Evolutionary conservation across 1,284 basidiomycete genomes (phyloP), one percentile per base, ranked within the genome.

Genomic region (Meripilus lineatus): DNA sequence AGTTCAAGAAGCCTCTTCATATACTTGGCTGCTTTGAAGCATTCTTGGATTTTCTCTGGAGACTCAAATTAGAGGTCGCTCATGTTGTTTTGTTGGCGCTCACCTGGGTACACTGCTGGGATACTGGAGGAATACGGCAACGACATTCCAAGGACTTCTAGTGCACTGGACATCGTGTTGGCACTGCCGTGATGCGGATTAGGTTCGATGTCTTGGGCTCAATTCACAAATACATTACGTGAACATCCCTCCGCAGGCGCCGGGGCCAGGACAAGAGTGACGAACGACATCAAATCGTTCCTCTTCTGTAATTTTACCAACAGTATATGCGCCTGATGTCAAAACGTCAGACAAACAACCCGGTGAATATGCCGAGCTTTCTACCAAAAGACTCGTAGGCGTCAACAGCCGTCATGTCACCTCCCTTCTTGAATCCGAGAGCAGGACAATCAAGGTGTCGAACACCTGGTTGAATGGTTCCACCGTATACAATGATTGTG

Each of bases 101-200:
- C 44, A 81, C 85, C 75, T 45, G 87, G 77, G 63, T 84, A 85
- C 26, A 77, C 67, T 5, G 92, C 93, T 1, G 93, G 93, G 24
- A 77, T 91, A 49, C 86, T 87, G 0, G 91, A 84, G 23, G 89
- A 91, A 57, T 91, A 91, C 0, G 93, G 93, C 22, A 96, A 70
- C 17, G 90, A 89, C 77, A 97, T 88, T 25, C 93, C 94, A 50
- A 96, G 75, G 1, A 89, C 92, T 65, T 97, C 93, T 30, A 95
- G 76, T 15, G 84, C 83, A 26, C 86, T 85, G 52, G 89, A 90
- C 90, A 93, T 93, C 2, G 91, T 93, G 51, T 92, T 91, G 18
- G 89, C 89, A 4, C 77, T 79, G 28, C n/a, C 28, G 28, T 8
- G 10, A n/a, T 30, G 33, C 39, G 23, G 24, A 13, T 37, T 13